Base-by-base conservation (phyloP, 495 filamentous ascomycete genomes). In the Xylaria longipes region DNA sequence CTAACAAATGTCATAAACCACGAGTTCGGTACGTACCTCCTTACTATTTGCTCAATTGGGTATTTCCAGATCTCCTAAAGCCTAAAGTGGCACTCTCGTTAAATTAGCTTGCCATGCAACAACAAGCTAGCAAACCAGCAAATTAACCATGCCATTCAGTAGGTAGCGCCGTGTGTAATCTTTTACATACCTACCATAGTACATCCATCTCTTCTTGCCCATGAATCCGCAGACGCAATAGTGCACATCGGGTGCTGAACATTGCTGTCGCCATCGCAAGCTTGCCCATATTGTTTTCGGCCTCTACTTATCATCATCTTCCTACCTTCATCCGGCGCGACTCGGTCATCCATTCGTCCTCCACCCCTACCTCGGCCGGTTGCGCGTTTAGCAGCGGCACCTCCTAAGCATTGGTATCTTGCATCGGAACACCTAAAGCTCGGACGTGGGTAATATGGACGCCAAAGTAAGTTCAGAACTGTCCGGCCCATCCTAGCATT, bases 401-500 rank as follows among this genome's bases (percentile, higher is more conserved):
- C 46, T 37, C 33, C 25, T 11, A 22, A 52, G 60, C 45, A 62
- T 50, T 31, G 14, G 41, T 70, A 50, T 46, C 43, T 54, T 52
- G 20, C 29, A 52, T 70, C 39, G 17, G 25, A 46, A 45, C 41
- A 46, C 5, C 41, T n/a, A 4, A 12, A 35, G 9, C 29, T 58
- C 1, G 20, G 39, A 31, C 20, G 29, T 46, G 39, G n/a, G 27
- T 45, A 62, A 50, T 20, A 70, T 70, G 68, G 58, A 70, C 58
- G 54, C 43, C 27, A 61, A 46, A 70, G 68, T 70, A 63, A 70
- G 68, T 70, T 35, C 9, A 48, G 31, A 70, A 15, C 50, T 68
- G n/a, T 27, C 27, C 31, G 14, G 3, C 12, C 57, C 12, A 45
- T 15, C 35, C 52, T 45, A 68, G 45, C 41, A 65, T 29, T 48